A percentile compares a stretch with the other conserved stretches of the same genome.
Conservation (phyloP, 768 basidiomycete species). For the Suillus paluster region DNA sequence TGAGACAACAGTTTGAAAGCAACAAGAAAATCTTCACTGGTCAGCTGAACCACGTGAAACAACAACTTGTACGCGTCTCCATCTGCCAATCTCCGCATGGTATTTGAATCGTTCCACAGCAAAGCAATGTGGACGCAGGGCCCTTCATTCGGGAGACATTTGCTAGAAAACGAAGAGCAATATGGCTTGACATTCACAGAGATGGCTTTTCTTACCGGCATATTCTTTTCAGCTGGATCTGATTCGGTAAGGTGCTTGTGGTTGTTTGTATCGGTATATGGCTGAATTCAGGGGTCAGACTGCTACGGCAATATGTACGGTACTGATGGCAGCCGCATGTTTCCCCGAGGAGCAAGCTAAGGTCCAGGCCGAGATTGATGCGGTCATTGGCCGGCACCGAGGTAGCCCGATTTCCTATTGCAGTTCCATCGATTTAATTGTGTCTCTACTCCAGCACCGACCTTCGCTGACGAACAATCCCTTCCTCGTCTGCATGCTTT, state of each 20-base stretch:
- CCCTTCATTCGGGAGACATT: constrained; percentile 47
- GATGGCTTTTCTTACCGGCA: constrained; percentile 59
- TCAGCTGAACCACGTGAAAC: constrained; percentile 46
- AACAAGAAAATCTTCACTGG: constrained; percentile 54
- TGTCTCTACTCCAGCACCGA: constrained; percentile 33
- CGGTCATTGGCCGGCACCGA: constrained; percentile 46
- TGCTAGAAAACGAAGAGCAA: constrained; percentile 52
- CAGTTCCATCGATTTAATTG: not conserved
- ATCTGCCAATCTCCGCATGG: not conserved
- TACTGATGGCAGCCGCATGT: constrained; percentile 54
- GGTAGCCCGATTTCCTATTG: constrained; percentile 7
- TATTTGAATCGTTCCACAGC: constrained; percentile 3
- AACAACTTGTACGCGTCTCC: constrained; percentile 39
- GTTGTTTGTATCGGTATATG: not conserved
- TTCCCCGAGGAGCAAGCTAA: constrained; percentile 51
- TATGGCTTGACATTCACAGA: constrained; percentile 55
- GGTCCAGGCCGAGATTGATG: constrained; percentile 56
- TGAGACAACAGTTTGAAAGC: constrained; percentile 54
- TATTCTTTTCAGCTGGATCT: constrained; percentile 63
- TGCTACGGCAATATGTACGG: constrained; percentile 51
- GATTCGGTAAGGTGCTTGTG: constrained; percentile 44
- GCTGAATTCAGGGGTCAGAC: constrained; percentile 30
- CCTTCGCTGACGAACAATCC: constrained; percentile 35
- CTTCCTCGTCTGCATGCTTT: constrained; percentile 44
- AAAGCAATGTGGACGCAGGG: constrained; percentile 12